Conservation (phyloP, 169 alveolate species). For the Perkinsus olseni region DNA sequence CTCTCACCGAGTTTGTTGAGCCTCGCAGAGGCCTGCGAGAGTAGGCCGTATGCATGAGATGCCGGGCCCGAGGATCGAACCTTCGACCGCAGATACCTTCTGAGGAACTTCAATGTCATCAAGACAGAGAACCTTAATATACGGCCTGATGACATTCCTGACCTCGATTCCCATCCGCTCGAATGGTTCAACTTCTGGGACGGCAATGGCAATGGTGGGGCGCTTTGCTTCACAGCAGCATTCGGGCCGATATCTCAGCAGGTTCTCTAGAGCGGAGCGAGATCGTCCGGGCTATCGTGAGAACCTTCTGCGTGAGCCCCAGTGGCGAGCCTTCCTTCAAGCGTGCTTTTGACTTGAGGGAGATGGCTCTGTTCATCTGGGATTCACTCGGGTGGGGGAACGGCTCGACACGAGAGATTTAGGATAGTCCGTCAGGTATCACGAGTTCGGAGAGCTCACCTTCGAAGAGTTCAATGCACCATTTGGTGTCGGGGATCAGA, state of each 20-base stretch:
- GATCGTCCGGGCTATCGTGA: not conserved
- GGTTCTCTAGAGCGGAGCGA: not conserved
- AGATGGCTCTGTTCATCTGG: not conserved
- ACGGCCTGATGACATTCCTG: not conserved
- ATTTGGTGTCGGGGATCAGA: not conserved
- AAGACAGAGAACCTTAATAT: not conserved
- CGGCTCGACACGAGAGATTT: not conserved
- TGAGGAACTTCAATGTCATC: not conserved
- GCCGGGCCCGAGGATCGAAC: no score
- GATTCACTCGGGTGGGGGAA: not conserved
- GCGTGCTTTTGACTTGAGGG: not conserved
- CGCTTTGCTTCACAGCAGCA: not conserved
- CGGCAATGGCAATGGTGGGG: not conserved
- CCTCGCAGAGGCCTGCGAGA: not conserved
- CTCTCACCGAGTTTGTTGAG: not conserved
- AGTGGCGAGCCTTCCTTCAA: not conserved
- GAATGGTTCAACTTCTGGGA: not conserved
- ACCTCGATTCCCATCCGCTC: not conserved
- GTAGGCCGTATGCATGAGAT: not conserved
- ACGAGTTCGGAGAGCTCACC: not conserved
- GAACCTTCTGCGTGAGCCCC: not conserved
- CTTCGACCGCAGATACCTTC: not conserved
- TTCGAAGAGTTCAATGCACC: not conserved
- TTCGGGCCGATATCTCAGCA: not conserved
- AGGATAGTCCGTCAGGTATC: not conserved